Conservation (phyloP, 768 basidiomycete genomes). For the Dacryopinax spathularia region DNA sequence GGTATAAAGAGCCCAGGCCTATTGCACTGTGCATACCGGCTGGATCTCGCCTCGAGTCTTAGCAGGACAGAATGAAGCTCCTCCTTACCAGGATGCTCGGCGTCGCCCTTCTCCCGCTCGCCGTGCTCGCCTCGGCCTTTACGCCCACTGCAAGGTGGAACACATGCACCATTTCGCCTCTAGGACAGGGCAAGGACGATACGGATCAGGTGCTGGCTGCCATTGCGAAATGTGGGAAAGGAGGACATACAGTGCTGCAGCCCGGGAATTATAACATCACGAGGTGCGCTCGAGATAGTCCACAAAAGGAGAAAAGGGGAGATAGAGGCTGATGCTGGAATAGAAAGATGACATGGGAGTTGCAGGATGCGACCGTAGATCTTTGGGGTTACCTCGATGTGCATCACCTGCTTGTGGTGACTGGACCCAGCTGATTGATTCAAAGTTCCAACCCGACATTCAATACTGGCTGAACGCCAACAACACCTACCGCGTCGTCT, state of each 20-base stretch:
- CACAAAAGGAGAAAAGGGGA: background rate
- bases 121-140: slow-evolving; percentile 5
- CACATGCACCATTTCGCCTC: slow-evolving; percentile 16
- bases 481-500: slow-evolving; percentile 47
- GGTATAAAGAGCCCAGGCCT: no score
- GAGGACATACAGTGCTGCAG: slow-evolving; percentile 33
- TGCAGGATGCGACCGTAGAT: slow-evolving; percentile 32
- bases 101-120: background rate
- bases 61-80: background rate
- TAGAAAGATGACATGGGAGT: slow-evolving; percentile 44
- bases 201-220: slow-evolving; percentile 35
- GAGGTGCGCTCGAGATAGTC: slow-evolving; percentile 20
- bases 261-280: slow-evolving; percentile 39
- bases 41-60: background rate
- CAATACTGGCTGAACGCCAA: slow-evolving; percentile 41
- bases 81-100: background rate
- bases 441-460: slow-evolving; percentile 42
- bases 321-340: background rate
- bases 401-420: slow-evolving; percentile 7
- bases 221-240: slow-evolving; percentile 36
- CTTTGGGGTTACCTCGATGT: slow-evolving; percentile 33
- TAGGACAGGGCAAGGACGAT: slow-evolving; percentile 30
- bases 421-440: background rate
- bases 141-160: background rate
- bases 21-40: background rate